phyloP scores from a whole-genome alignment of 768 basidiomycete species.

The Naganishia vaughanmartiniae region DNA sequence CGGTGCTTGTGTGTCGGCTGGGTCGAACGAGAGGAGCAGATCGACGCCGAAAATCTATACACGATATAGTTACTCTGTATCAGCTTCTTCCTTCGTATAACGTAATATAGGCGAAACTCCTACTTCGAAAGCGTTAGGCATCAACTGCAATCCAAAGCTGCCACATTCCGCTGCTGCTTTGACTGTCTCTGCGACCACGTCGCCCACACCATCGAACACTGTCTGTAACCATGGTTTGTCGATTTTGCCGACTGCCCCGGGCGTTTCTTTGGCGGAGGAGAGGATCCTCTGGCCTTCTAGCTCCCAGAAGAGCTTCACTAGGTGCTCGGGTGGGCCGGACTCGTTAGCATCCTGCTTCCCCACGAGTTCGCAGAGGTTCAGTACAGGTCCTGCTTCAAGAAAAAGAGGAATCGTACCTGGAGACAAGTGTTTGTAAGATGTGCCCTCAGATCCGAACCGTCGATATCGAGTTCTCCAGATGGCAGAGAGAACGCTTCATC shows the following conservation, averaged over 20 bases:
- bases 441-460: conserved; percentile 59
- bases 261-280: neutral
- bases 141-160: conserved; percentile 62
- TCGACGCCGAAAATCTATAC: conserved; percentile 79
- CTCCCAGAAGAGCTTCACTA: conserved; percentile 75
- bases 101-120: conserved; percentile 26
- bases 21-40: conserved; percentile 67
- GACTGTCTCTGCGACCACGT: conserved; percentile 74
- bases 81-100: neutral
- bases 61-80: neutral
- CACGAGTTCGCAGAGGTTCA: conserved; percentile 30
- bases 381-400: conserved; percentile 6
- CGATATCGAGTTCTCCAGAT: conserved; percentile 38
- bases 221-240: conserved; percentile 54
- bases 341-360: conserved; percentile 60
- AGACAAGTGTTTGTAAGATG: conserved; percentile 93
- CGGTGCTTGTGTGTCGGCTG: conserved; percentile 34
- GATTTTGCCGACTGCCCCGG: conserved; percentile 50
- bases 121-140: conserved; percentile 85
- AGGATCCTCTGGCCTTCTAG: conserved; percentile 58
- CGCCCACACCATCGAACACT: conserved; percentile 65
- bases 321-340: conserved; percentile 55
- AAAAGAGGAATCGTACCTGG: conserved; percentile 54
- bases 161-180: conserved; percentile 73
- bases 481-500: conserved; percentile 66